Conservation (phyloP, 441 rosid species). For the Pelargonium cotyledonis region DNA sequence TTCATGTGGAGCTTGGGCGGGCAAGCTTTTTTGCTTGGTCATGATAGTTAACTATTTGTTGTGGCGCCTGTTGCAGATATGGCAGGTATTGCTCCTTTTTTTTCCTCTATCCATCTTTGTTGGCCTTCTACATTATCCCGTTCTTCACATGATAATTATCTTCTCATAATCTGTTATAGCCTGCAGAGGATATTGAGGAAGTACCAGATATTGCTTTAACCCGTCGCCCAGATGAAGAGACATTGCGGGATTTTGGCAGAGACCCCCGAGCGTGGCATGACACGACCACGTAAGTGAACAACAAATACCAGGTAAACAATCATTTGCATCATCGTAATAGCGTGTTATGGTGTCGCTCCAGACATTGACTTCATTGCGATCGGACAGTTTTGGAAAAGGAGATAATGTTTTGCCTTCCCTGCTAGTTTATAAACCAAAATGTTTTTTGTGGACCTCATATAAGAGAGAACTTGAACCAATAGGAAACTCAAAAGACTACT, state of each 20-base stretch:
- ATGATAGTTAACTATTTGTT: constrained; percentile 84
- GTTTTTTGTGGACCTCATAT: no score
- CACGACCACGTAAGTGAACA: no score
- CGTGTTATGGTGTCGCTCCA: no score
- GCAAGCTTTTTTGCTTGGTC: constrained; percentile 84
- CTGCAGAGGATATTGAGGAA: constrained; percentile 67
- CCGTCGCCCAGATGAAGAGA: constrained; percentile 22
- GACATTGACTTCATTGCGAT: no score
- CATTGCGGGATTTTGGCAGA: constrained; percentile 2
- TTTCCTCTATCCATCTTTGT: neutral
- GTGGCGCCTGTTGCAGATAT: constrained; percentile 54
- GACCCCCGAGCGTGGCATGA: constrained; percentile 2
- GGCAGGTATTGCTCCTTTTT: constrained; percentile 44
- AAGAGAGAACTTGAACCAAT: no score
- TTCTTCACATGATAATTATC: no score
- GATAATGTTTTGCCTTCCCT: no score
- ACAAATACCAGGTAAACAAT: no score
- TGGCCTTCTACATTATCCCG: neutral
- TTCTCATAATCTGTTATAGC: constrained; percentile 26
- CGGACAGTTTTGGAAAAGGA: no score
- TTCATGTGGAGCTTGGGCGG: constrained; percentile 92
- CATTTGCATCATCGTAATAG: no score
- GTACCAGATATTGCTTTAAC: constrained; percentile 40
- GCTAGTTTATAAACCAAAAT: no score
- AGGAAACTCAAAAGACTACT: no score